These are phyloP conservation scores for Glycyrrhiza uralensis DNA, from an alignment of 306 rosid species.

Conservation along the genomic window DNA sequence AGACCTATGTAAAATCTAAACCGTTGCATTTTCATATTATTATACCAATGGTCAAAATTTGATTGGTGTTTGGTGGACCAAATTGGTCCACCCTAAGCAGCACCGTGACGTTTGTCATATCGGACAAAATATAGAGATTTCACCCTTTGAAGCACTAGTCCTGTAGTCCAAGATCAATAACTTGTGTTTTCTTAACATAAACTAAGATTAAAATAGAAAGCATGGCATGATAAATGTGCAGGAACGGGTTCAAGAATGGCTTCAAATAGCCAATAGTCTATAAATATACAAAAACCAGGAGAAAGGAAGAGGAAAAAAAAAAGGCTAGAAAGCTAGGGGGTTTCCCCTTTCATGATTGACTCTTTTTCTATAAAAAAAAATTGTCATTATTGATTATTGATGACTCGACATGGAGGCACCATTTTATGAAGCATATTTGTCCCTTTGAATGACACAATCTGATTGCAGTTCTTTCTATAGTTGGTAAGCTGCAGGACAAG, in stretches of 20 bases:
- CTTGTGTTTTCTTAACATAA: conserved; percentile 3
- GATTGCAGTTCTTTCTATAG: conserved; percentile 76
- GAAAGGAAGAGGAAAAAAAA: not conserved
- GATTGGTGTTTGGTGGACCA: no score
- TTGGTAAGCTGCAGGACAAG: conserved; percentile 59
- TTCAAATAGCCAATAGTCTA: conserved; percentile 19
- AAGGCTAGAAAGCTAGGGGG: conserved; percentile 10
- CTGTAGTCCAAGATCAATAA: not conserved
- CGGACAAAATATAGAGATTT: not conserved
- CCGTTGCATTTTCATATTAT: no score
- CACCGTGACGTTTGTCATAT: not conserved
- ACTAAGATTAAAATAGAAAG: not conserved
- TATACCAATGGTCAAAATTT: no score
- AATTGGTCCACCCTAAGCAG: no score
- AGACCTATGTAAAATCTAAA: no score
- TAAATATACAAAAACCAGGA: conserved; percentile 17
- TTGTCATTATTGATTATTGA: conserved; percentile 18
- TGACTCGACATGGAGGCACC: conserved; percentile 62
- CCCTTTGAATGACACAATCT: conserved; percentile 84
- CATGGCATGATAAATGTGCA: not conserved
- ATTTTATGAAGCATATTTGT: conserved; percentile 83
- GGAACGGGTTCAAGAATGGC: not conserved
- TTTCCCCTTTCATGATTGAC: conserved; percentile 21
- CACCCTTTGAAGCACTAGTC: conserved; percentile 1
- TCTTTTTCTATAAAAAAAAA: not conserved